These are phyloP conservation scores for Calonectria honghensis DNA, from an alignment of 2,329 filamentous ascomycete genomes.

Conservation along the genomic window DNA sequence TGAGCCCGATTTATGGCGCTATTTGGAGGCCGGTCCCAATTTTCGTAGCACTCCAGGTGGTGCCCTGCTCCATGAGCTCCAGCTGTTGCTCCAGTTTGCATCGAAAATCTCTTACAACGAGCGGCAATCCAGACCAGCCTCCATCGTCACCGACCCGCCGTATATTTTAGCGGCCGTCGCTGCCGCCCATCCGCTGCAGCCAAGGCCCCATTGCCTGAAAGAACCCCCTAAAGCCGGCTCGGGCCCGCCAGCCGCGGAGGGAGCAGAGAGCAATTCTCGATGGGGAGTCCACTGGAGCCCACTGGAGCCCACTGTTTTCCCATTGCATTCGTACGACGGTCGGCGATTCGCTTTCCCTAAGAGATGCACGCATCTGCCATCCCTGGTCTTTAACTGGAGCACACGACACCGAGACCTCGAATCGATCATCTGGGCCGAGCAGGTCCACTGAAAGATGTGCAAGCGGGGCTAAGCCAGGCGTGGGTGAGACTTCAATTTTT, in stretches of 20 bases:
- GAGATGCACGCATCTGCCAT: constrained; percentile 7
- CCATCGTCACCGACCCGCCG: constrained; percentile 10
- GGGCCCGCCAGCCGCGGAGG: constrained; percentile 10
- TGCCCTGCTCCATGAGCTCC: constrained; percentile 1
- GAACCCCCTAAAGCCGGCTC: not conserved
- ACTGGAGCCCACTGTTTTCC: constrained; percentile 7
- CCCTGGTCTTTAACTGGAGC: constrained; percentile 30
- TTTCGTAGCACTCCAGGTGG: not conserved
- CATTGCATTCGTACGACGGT: not conserved
- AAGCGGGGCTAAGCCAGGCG: constrained; percentile 30
- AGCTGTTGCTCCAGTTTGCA: not conserved
- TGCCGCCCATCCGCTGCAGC: constrained; percentile 30
- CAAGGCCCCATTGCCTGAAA: constrained; percentile 26
- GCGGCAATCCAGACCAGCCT: constrained; percentile 3
- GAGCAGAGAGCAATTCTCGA: not conserved
- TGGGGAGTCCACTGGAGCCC: constrained; percentile 8
- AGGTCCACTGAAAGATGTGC: constrained; percentile 12
- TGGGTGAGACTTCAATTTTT: constrained; percentile 20
- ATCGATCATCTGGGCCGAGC: constrained; percentile 24
- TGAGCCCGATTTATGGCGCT: not conserved
- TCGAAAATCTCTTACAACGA: constrained; percentile 4
- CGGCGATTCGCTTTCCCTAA: constrained; percentile 10
- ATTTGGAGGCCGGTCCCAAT: not conserved
- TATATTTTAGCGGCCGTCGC: constrained; percentile 20
- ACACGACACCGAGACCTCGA: constrained; percentile 38